Evolutionary conservation across 1,284 basidiomycete genomes (phyloP), one percentile per base, ranked within the genome.

Genomic region (Cutaneotrichosporon curvatum): DNA sequence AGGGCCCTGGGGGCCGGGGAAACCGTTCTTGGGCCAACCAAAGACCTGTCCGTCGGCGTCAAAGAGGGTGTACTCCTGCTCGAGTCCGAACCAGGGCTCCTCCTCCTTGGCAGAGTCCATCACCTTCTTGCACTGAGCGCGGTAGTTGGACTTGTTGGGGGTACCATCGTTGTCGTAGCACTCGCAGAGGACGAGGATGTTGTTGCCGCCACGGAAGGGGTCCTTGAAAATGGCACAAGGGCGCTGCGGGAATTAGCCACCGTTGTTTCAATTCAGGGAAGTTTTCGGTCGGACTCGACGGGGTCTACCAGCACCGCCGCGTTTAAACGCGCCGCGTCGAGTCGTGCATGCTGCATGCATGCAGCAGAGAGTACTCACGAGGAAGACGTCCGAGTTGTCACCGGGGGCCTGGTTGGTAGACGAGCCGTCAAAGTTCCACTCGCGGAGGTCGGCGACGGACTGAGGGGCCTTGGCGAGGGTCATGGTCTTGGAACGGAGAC

Each of bases 351-450:
- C 25, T 7, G 25, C 25, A 28, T 28, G 25, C 25, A 28, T 28
- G 11, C 28, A 15, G 23, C 16, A 35, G 19, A 12, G 7, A 18
- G 21, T 21, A 62, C 68, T 63, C 37, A 71, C 67, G 57, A 98
- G 89, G 77, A 91, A 95, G 76, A 98, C 85, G 70, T 98, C 95
- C 25, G 95, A 98, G 78, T 98, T 87, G 67, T 79, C 69, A 38
- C 91, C 92, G 37, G 91, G 90, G 48, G 92, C 94, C 75, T 95
- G 92, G 74, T 87, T 87, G 67, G 91, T 96, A 37, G 89, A 94
- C 31, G 91, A 95, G 61, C 94, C 94, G 73, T 98, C 94, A 69
- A 98, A 98, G 79, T 98, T 95, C 94, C 94, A 98, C 74, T 89
- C 85, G 63, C 85, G 87, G 67, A 72, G 61, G 49, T 72, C 70